Evolutionary conservation across 345 rosid genomes (phyloP).

Genomic region (Heritiera fomes): DNA sequence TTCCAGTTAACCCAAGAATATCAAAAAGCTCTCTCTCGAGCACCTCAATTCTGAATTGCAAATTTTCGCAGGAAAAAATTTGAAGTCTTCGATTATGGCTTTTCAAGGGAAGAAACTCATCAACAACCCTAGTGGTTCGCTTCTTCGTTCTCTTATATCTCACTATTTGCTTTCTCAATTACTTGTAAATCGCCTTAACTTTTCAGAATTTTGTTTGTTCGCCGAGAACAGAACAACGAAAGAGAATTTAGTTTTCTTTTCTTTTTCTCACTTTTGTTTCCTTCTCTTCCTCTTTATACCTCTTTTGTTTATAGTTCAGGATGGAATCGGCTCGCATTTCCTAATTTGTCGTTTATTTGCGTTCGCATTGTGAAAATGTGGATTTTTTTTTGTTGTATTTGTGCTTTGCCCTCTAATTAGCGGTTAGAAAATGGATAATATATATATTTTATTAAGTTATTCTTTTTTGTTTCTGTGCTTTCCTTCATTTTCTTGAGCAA

Average conservation of each 20-base stretch:
- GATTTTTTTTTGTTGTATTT: background rate
- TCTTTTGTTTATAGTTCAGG: background rate
- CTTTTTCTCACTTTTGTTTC: background rate
- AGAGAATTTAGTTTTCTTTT: background rate
- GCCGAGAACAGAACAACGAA: background rate
- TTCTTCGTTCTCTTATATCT: conserved; percentile 19
- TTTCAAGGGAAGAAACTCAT: conserved; percentile 84
- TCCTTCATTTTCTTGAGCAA: background rate
- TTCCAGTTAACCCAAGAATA: background rate
- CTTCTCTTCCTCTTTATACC: background rate
- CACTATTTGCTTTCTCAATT: background rate
- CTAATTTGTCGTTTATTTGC: background rate
- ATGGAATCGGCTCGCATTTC: conserved; percentile 4
- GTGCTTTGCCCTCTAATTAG: background rate
- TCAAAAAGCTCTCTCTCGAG: background rate
- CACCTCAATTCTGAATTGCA: background rate
- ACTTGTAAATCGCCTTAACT: background rate
- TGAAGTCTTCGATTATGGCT: conserved; percentile 49
- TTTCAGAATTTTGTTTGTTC: background rate
- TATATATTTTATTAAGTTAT: background rate
- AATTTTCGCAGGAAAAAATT: background rate
- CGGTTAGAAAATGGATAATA: background rate
- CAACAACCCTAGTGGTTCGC: conserved; percentile 79
- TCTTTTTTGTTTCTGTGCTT: background rate
- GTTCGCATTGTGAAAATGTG: background rate